These are phyloP conservation scores for Cryptococcus sp. DNA, from an alignment of 1,284 basidiomycete species.

Conservation along the genomic window DNA sequence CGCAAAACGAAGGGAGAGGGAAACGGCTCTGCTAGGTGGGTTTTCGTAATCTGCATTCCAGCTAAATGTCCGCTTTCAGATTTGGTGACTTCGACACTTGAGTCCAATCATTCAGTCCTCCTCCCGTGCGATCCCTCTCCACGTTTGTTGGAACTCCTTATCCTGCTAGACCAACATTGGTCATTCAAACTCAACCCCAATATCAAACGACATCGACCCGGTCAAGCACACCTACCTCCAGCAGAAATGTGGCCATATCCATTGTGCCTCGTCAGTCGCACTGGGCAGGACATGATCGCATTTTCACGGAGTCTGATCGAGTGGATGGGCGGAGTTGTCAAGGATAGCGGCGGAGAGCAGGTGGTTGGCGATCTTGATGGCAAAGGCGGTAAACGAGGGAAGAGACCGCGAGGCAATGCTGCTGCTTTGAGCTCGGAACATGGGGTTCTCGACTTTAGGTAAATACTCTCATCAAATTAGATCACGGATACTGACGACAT, in stretches of 20 bases:
- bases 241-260: slow-evolving; percentile 58
- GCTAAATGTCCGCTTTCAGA: slow-evolving; percentile 57
- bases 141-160: slow-evolving; percentile 87
- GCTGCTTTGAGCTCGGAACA: slow-evolving; percentile 38
- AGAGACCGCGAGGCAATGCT: slow-evolving; percentile 54
- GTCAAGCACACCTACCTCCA: neutral
- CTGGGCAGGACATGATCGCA: slow-evolving; percentile 89
- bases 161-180: slow-evolving; percentile 98
- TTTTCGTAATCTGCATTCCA: slow-evolving; percentile 2
- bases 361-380: slow-evolving; percentile 58
- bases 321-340: slow-evolving; percentile 93
- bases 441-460: slow-evolving; percentile 53
- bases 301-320: slow-evolving; percentile 98
- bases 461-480: slow-evolving; percentile 3
- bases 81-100: slow-evolving; percentile 75
- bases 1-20: slow-evolving; percentile 85
- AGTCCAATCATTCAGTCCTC: slow-evolving; percentile 80
- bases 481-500: neutral
- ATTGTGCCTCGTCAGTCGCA: slow-evolving; percentile 87
- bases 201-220: slow-evolving; percentile 16
- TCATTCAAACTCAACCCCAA: slow-evolving; percentile 72
- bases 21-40: slow-evolving; percentile 81
- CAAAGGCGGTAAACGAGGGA: slow-evolving; percentile 58
- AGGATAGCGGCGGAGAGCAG: slow-evolving; percentile 79
- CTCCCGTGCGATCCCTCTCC: slow-evolving; percentile 93